A percentile compares a stretch with the other conserved stretches of the same genome.
Evolutionary conservation across 2,329 filamentous ascomycete species (phyloP).

Genomic region (Daldinia sp.): DNA sequence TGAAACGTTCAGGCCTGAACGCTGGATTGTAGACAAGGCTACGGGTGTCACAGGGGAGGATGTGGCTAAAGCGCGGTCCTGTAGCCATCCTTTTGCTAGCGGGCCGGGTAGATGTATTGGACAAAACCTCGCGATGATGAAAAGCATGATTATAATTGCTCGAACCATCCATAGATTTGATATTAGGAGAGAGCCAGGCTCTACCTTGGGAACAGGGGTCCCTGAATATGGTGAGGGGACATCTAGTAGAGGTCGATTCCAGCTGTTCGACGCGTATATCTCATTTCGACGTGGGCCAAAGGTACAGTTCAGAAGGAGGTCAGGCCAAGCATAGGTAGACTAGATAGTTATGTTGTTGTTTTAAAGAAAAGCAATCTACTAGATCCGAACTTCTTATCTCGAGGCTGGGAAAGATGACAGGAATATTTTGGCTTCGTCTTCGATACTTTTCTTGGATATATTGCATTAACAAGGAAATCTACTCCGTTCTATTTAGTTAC

Average conservation of each 20-base stretch:
- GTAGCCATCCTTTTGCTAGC: slow-evolving; percentile 30
- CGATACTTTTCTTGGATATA: no score
- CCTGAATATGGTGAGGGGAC: slow-evolving; percentile 37
- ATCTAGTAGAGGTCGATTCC: slow-evolving; percentile 37
- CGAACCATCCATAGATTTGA: slow-evolving; percentile 43
- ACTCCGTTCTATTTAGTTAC: no score
- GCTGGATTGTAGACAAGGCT: slow-evolving; percentile 43
- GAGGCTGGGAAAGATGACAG: neutral
- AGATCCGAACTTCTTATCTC: no score
- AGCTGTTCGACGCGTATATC: slow-evolving; percentile 46
- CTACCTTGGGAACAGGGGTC: slow-evolving; percentile 38
- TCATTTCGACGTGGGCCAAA: slow-evolving; percentile 43
- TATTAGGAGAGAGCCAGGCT: slow-evolving; percentile 42
- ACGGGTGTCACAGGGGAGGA: slow-evolving; percentile 22
- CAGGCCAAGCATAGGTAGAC: neutral
- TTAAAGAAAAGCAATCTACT: neutral
- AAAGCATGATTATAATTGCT: slow-evolving; percentile 45
- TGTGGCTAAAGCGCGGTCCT: slow-evolving; percentile 11
- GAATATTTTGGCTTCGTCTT: no score
- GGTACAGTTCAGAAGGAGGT: slow-evolving; percentile 41
- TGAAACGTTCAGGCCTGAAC: slow-evolving; percentile 43
- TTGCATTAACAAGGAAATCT: no score
- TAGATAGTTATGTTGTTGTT: neutral
- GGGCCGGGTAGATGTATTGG: slow-evolving; percentile 5
- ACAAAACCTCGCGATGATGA: slow-evolving; percentile 43